Evolutionary conservation across 208 protist genomes (phyloP), one percentile per base, ranked within the genome.

Genomic region (Leishmania amazonensis): DNA sequence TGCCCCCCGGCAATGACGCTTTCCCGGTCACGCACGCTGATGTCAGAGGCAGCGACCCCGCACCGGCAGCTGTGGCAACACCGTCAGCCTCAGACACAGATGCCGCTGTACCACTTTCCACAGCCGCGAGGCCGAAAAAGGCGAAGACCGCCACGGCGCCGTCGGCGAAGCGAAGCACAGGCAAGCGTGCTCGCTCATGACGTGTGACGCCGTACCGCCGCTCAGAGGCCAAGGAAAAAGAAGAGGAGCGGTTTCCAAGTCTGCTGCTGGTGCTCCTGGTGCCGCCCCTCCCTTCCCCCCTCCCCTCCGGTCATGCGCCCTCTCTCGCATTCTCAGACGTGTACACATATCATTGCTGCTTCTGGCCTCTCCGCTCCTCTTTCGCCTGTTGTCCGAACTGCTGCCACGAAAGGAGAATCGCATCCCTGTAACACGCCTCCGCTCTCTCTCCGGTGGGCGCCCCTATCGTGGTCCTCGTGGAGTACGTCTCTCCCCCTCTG

Each of bases 181-280:
- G 70, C 19, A 81, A 76, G 49, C 81, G 81, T 21, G 42, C 81
- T 35, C 80, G 80, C n/a, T 78, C 60, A 64, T 53, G 49, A 62
- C 51, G 49, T 49, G 65, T 71, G 65, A 47, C 38, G 17, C 0
- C 7, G 62, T 68, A 21, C 11, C 24, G 5, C 31, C 31, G 31
- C 57, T 19, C 11, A 38, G 13, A 31, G 13, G n/a, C n/a, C 3
- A n/a, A n/a, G 38, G 13, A 45, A 28, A 8, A 19, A 0, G 40
- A 3, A 38, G 24, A 9, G 68, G 28, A 49, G 40, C 53, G 60
- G 28, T 2, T 11, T 38, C 28, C 68, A 53, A 42, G 42, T 51
- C 6, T 73, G 6, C n/a, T 53, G 4, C 31, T 24, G 1, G 68
- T 3, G 35, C n/a, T 73, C 24, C 15, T 8, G 68, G 6, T 15